A percentile compares a stretch with the other conserved stretches of the same genome.
phyloP scores from a whole-genome alignment of 2,329 filamentous ascomycete genomes.

The Botrytis fragariae region DNA sequence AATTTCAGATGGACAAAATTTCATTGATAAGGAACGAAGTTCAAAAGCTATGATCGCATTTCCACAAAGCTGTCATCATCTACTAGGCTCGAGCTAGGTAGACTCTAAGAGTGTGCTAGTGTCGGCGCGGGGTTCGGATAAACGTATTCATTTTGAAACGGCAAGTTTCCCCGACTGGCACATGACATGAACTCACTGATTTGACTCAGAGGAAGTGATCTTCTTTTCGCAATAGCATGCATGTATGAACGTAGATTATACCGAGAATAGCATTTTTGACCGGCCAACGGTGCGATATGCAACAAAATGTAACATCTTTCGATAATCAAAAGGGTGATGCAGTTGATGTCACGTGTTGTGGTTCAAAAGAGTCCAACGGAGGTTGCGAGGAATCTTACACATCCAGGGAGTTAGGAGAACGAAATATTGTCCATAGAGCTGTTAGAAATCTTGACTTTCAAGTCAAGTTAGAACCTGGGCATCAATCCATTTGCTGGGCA shows the following conservation, averaged over 20 bases:
- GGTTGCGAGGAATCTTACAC: neutral
- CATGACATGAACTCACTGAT: neutral
- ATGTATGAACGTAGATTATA: no score
- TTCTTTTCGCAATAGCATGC: neutral
- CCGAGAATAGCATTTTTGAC: neutral
- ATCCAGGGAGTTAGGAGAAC: neutral
- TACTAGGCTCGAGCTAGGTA: neutral
- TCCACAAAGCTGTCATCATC: slow-evolving; percentile 20
- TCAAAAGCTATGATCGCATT: slow-evolving; percentile 2
- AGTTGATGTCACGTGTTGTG: neutral
- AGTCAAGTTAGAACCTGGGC: neutral
- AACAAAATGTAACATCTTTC: neutral
- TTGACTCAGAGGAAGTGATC: neutral
- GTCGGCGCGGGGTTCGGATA: neutral
- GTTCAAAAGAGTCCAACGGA: no score
- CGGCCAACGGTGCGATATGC: slow-evolving; percentile 14
- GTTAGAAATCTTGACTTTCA: neutral
- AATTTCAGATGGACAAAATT: neutral
- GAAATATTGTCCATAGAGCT: neutral
- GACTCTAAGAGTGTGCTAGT: no score
- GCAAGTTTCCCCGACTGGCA: neutral
- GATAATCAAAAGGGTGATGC: neutral
- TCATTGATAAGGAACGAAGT: slow-evolving; percentile 16
- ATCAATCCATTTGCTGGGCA: neutral
- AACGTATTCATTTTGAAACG: neutral